Conservation (phyloP, 2,329 filamentous ascomycete genomes). For the Aspergillus phoenicis region DNA sequence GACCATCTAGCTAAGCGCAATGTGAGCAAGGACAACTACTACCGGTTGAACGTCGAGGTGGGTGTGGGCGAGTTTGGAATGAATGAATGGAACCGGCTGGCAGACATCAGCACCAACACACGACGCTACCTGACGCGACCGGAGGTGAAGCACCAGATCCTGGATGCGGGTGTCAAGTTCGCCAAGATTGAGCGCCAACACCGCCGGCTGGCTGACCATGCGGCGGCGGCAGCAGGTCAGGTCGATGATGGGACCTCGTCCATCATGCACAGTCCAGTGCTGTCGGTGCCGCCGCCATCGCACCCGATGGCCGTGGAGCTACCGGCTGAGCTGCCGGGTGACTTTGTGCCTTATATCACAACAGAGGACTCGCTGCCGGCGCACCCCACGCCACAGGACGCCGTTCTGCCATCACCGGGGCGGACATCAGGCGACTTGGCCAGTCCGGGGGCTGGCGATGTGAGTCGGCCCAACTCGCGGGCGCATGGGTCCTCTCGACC, state of each 20-base stretch:
- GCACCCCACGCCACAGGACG: constrained; percentile 35
- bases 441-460: constrained; percentile 33
- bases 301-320: constrained; percentile 60
- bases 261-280: constrained; percentile 25
- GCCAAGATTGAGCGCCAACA: constrained; percentile 81
- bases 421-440: constrained; percentile 32
- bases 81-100: constrained; percentile 96
- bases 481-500: constrained; percentile 34
- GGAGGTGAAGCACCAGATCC: constrained; percentile 75
- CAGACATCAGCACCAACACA: constrained; percentile 92
- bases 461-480: constrained; percentile 32
- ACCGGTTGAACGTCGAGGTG: constrained; percentile 93
- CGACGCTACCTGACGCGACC: constrained; percentile 75
- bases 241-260: constrained; percentile 29
- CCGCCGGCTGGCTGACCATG: constrained; percentile 61
- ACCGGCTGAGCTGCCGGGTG: constrained; percentile 55
- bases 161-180: constrained; percentile 75
- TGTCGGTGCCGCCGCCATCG: constrained; percentile 43
- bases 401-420: constrained; percentile 24
- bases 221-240: constrained; percentile 32
- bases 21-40: constrained; percentile 88
- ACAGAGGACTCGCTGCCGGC: constrained; percentile 35
- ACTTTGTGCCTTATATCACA: constrained; percentile 35
- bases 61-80: constrained; percentile 97
- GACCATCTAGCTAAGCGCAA: constrained; percentile 75